Evolutionary conservation across 2,329 filamentous ascomycete species (phyloP).

Genomic region (Trichoderma sp.): DNA sequence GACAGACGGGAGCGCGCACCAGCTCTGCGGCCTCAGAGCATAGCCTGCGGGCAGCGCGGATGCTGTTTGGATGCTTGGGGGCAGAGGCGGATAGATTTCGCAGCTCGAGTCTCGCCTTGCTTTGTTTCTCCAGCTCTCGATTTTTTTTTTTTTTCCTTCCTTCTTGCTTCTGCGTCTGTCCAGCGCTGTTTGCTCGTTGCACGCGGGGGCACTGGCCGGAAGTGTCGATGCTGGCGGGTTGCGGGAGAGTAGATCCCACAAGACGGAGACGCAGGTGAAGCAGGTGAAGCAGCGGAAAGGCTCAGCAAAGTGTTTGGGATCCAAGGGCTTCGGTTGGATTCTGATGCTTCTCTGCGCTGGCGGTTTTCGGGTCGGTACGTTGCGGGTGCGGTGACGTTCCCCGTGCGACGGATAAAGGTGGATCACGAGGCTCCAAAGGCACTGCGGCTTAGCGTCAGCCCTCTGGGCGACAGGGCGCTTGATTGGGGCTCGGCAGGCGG

Average conservation of each 20-base stretch:
- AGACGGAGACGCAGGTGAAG: not conserved
- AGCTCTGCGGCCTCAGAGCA: constrained; percentile 21
- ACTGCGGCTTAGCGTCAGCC: constrained; percentile 15
- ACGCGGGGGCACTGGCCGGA: not conserved
- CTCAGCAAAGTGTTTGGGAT: no score
- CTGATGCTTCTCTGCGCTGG: constrained; percentile 5
- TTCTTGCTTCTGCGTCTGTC: not conserved
- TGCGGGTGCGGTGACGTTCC: constrained; percentile 14
- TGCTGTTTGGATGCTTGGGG: not conserved
- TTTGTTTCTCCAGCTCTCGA: not conserved
- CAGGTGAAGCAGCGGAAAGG: not conserved
- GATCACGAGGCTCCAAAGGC: constrained; percentile 17
- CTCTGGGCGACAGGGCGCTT: constrained; percentile 8
- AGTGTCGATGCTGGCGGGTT: not conserved
- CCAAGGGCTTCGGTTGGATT: not conserved
- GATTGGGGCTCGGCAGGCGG: constrained; percentile 5
- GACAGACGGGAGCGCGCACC: constrained; percentile 15
- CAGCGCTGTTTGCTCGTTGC: not conserved
- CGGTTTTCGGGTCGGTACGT: constrained; percentile 18
- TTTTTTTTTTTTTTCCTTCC: not conserved
- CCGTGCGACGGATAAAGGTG: constrained; percentile 20
- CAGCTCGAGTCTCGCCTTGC: no score
- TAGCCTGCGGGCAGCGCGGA: constrained; percentile 17
- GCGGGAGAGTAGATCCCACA: not conserved
- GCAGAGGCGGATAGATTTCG: not conserved